Evolutionary conservation across 2,329 filamentous ascomycete genomes (phyloP).

Genomic region (Ilyonectria destructans): DNA sequence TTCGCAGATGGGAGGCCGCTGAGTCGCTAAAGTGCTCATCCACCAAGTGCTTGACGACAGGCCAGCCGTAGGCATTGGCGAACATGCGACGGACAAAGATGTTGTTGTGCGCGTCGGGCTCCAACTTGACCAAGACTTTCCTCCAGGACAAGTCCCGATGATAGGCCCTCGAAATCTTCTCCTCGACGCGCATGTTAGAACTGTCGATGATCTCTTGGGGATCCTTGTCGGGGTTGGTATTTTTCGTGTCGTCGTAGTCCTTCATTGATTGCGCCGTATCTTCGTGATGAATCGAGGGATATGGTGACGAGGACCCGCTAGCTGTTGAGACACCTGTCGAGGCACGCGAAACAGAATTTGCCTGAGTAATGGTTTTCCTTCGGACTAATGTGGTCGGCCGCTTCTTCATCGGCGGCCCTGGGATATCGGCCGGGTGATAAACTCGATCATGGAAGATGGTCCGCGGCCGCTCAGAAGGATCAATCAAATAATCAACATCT

Average conservation of each 20-base stretch:
- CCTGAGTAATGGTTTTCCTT: slow-evolving; percentile 51
- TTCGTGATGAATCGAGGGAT: slow-evolving; percentile 56
- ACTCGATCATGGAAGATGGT: slow-evolving; percentile 98
- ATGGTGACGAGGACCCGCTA: slow-evolving; percentile 55
- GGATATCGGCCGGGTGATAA: slow-evolving; percentile 95
- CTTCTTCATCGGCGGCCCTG: slow-evolving; percentile 80
- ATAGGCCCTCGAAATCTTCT: slow-evolving; percentile 97
- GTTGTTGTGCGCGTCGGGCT: slow-evolving; percentile 98
- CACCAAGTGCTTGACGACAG: slow-evolving; percentile 93
- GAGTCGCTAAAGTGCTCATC: slow-evolving; percentile 94
- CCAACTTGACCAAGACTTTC: slow-evolving; percentile 94
- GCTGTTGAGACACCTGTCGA: slow-evolving; percentile 44
- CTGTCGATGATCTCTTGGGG: slow-evolving; percentile 65
- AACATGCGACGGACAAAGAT: slow-evolving; percentile 98
- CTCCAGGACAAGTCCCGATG: slow-evolving; percentile 94
- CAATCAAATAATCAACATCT: slow-evolving; percentile 84
- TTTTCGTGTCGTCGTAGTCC: slow-evolving; percentile 68
- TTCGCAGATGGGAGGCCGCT: slow-evolving; percentile 71
- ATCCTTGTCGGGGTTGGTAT: slow-evolving; percentile 64
- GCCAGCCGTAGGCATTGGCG: slow-evolving; percentile 97
- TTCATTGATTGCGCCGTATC: slow-evolving; percentile 62
- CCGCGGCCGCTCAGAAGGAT: slow-evolving; percentile 85
- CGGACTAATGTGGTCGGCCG: slow-evolving; percentile 58
- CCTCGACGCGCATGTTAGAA: slow-evolving; percentile 90
- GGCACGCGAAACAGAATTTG: slow-evolving; percentile 43